Evolutionary conservation across 1,284 basidiomycete genomes (phyloP), one percentile per base, ranked within the genome.

Genomic region (Puccinia hordei): DNA sequence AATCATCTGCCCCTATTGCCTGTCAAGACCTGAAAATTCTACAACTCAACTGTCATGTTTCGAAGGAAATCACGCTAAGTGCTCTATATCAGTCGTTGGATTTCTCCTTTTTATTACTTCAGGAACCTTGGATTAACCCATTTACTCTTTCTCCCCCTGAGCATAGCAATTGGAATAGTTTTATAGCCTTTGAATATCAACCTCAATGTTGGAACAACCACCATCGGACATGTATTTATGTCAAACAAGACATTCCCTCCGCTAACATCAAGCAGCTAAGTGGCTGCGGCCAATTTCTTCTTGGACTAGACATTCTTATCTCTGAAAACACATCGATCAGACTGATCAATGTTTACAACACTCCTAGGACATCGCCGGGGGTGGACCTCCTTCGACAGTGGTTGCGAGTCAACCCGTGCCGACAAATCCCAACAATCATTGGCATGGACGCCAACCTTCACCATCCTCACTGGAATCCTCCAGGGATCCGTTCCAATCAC

Each of bases 51-150:
- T n/a, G n/a, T n/a, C n/a, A n/a, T n/a, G n/a, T n/a, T n/a, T n/a
- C n/a, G n/a, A n/a, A n/a, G n/a, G n/a, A n/a, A n/a, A n/a, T n/a
- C 2, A 65, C 63, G 1, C 33, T 22, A 1, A 65, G 63, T 65
- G 33, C 41, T 41, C n/a, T 65, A 6, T 9, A 65, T 19, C 8
- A 6, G 17, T 17, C 30, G 9, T 5, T 0, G 15, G 19, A n/a
- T 19, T 38, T 41, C 19, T 15, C 13, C 22, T 5, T 38, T 2
- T 35, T 65, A 5, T 0, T 65, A 2, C 12, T 65, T 8, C 63
- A 65, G n/a, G 63, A 65, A 38, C 63, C 35, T 38, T 65, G 63
- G 63, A 65, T 65, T 41, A 65, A 65, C 33, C 4, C 35, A 9
- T 38, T 65, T 6, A 65, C 65, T 46, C 22, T 44, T 4, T 9